Conservation (phyloP, 2,329 filamentous ascomycete species). For the Sclerotinia glacialis region DNA sequence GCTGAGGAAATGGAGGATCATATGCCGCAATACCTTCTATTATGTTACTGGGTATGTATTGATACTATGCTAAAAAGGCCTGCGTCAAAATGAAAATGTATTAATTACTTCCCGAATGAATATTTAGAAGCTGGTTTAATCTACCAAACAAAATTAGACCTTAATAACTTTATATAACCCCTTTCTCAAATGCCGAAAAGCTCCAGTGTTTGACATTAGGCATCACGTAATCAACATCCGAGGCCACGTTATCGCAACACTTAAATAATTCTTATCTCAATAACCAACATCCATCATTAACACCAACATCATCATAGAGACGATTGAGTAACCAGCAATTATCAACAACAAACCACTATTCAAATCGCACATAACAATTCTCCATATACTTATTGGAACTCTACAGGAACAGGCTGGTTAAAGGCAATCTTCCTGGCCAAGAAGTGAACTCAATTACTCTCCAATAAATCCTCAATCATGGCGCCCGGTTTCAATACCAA, state of each 20-base stretch:
- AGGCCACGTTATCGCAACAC: constrained; percentile 13
- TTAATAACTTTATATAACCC: not conserved
- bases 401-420: no score
- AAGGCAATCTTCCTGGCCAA: not conserved
- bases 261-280: constrained; percentile 7
- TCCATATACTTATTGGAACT: not conserved
- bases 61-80: no score
- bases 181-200: no score
- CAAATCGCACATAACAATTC: not conserved
- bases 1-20: not conserved
- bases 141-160: not conserved
- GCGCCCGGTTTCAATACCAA: constrained; percentile 61
- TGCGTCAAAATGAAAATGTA: no score
- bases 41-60: not conserved
- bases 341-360: not conserved
- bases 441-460: not conserved
- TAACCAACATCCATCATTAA: not conserved
- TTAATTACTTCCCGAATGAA: not conserved
- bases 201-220: not conserved
- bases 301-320: not conserved
- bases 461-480: constrained; percentile 24
- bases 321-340: not conserved
- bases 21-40: not conserved
- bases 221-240: not conserved
- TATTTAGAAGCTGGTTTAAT: not conserved